Conservation (phyloP, 164 flowering plant species). For the Houttuynia cordata region DNA sequence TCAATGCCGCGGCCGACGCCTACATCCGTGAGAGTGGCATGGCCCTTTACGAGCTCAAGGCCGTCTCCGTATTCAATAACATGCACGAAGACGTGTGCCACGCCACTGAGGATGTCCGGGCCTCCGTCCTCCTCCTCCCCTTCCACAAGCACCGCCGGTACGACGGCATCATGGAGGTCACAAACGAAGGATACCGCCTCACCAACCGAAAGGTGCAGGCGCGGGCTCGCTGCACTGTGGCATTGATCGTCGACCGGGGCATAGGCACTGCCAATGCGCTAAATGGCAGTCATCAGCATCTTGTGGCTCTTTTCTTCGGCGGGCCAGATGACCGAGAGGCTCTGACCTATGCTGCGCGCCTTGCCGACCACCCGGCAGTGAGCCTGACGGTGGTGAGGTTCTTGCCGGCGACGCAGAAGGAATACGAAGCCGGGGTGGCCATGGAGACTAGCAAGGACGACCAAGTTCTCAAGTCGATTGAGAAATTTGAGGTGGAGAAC, state of each 20-base stretch:
- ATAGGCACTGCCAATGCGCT: not conserved
- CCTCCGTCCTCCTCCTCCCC: slow-evolving; percentile 35
- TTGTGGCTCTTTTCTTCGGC: slow-evolving; percentile 34
- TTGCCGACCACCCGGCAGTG: slow-evolving; percentile 19
- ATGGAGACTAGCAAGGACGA: slow-evolving; percentile 10
- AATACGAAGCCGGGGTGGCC: not conserved
- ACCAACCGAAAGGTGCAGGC: slow-evolving; percentile 24
- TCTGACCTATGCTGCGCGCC: slow-evolving; percentile 25
- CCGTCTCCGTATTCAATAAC: slow-evolving; percentile 24
- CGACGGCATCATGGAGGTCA: slow-evolving; percentile 4
- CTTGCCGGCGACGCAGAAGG: not conserved
- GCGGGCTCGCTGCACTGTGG: slow-evolving; percentile 51
- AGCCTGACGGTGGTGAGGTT: slow-evolving; percentile 19
- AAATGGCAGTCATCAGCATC: slow-evolving; percentile 6
- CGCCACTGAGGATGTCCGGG: slow-evolving; percentile 37
- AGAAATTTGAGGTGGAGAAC: slow-evolving; percentile 46
- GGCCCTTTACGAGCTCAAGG: slow-evolving; percentile 27
- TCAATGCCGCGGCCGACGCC: slow-evolving; percentile 38
- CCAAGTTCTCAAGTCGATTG: slow-evolving; percentile 2
- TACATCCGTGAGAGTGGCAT: slow-evolving; percentile 30
- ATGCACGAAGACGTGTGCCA: slow-evolving; percentile 57
- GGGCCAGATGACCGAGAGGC: slow-evolving; percentile 62
- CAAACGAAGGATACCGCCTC: slow-evolving; percentile 3
- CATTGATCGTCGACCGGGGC: slow-evolving; percentile 27
- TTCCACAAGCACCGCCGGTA: slow-evolving; percentile 5